Evolutionary conservation across 2,329 filamentous ascomycete genomes (phyloP).

Genomic region (Colletotrichum sp.): DNA sequence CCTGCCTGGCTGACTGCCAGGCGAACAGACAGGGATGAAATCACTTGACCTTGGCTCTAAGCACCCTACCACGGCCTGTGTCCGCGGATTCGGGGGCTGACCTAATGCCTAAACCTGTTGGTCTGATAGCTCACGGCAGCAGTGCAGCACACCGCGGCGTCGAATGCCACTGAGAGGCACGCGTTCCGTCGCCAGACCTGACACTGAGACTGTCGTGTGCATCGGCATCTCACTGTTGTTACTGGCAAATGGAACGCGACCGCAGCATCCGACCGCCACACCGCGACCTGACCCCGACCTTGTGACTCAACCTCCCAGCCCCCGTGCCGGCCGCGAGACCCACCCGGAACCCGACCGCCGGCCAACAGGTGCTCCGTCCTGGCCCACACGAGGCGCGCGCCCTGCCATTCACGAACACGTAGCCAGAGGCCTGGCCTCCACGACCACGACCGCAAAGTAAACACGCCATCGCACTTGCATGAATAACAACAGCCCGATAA

Average conservation of each 20-base stretch:
- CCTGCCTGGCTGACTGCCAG: not conserved
- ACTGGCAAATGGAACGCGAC: not conserved
- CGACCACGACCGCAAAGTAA: not conserved
- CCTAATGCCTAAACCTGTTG: not conserved
- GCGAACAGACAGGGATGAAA: not conserved
- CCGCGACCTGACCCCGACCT: not conserved
- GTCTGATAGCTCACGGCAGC: not conserved
- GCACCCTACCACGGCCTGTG: not conserved
- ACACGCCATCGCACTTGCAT: not conserved
- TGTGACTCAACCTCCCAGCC: slow-evolving; percentile 14
- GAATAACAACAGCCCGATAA: not conserved
- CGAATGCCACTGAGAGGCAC: not conserved
- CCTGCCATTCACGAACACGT: not conserved
- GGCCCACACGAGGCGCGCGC: not conserved
- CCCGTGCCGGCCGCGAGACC: slow-evolving; percentile 12
- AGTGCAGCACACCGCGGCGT: not conserved
- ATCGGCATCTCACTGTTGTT: not conserved
- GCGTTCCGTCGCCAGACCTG: not conserved
- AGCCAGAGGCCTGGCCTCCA: not conserved
- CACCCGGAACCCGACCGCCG: slow-evolving; percentile 13
- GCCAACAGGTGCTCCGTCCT: not conserved
- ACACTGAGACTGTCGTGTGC: not conserved
- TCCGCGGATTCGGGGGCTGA: not conserved
- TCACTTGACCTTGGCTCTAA: not conserved
- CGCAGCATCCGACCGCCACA: not conserved